phyloP scores from a whole-genome alignment of 352 stramenopile genomes.

The Phytophthora tentaculata region DNA sequence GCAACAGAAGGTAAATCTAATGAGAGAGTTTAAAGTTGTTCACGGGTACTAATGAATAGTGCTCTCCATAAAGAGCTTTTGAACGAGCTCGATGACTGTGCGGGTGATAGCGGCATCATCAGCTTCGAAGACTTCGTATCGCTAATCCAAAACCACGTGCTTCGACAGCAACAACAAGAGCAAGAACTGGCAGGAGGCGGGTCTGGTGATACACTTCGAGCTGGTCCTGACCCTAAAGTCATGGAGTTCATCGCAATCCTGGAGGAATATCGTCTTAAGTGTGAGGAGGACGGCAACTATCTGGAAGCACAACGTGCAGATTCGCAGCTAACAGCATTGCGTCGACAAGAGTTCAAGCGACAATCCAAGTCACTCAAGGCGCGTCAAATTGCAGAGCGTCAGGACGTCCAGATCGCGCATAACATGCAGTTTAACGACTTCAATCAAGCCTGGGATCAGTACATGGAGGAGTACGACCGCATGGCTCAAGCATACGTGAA shows the following conservation, averaged over 20 bases:
- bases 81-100: constrained; percentile 71
- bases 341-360: constrained; percentile 92
- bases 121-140: constrained; percentile 72
- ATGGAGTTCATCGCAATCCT: constrained; percentile 94
- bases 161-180: constrained; percentile 43
- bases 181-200: constrained; percentile 44
- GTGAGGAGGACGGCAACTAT: constrained; percentile 95
- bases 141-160: constrained; percentile 52
- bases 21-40: neutral
- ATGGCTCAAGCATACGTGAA: constrained; percentile 95
- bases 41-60: too few species aligned
- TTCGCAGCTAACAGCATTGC: constrained; percentile 86
- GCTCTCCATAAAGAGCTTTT: too few species aligned
- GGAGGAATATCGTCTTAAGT: constrained; percentile 95
- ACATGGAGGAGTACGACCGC: constrained; percentile 95
- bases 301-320: constrained; percentile 91
- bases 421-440: constrained; percentile 97
- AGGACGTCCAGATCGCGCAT: constrained; percentile 95
- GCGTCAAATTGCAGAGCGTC: constrained; percentile 90
- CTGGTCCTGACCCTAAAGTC: constrained; percentile 90
- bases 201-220: constrained; percentile 45
- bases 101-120: constrained; percentile 58
- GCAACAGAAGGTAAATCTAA: constrained; percentile 63
- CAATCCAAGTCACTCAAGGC: constrained; percentile 92
- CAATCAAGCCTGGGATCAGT: constrained; percentile 94